Evolutionary conservation across 495 filamentous ascomycete genomes (phyloP).

Genomic region (Polyplosphaeria fusca): DNA sequence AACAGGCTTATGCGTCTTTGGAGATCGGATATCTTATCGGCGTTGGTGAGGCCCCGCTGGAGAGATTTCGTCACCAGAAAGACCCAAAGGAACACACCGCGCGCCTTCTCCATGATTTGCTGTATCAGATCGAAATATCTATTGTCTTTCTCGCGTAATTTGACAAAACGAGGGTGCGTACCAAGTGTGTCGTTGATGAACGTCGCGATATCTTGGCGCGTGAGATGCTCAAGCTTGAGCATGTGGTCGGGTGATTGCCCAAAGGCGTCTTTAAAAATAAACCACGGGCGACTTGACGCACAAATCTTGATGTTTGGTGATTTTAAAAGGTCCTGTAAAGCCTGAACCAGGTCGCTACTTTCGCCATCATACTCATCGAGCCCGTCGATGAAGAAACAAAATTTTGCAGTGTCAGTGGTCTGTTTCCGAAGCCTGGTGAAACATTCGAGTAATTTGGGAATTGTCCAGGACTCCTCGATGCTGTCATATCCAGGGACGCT

Average conservation of each 20-base stretch:
- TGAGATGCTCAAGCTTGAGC: slow-evolving; percentile 6
- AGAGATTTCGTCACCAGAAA: slow-evolving; percentile 29
- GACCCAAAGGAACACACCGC: slow-evolving; percentile 38
- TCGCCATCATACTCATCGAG: slow-evolving; percentile 24
- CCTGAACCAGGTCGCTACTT: not conserved
- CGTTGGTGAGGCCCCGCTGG: slow-evolving; percentile 9
- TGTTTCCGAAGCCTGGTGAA: not conserved
- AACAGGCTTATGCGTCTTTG: slow-evolving; percentile 5
- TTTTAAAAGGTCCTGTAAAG: not conserved
- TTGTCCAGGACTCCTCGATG: not conserved
- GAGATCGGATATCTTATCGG: slow-evolving; percentile 17
- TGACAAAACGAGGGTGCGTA: not conserved
- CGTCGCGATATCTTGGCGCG: not conserved
- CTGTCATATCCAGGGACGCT: not conserved
- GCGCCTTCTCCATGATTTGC: slow-evolving; percentile 22
- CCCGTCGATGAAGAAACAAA: slow-evolving; percentile 43
- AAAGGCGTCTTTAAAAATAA: slow-evolving; percentile 4
- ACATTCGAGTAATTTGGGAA: not conserved
- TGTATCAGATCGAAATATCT: slow-evolving; percentile 7
- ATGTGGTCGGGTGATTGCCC: not conserved
- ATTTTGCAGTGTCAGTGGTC: slow-evolving; percentile 2
- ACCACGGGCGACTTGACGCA: slow-evolving; percentile 16
- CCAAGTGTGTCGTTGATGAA: slow-evolving; percentile 5
- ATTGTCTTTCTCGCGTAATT: not conserved
- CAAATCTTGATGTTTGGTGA: slow-evolving; percentile 5